Conservation (phyloP, 164 flowering plant genomes). For the Umbilicus rupestris region DNA sequence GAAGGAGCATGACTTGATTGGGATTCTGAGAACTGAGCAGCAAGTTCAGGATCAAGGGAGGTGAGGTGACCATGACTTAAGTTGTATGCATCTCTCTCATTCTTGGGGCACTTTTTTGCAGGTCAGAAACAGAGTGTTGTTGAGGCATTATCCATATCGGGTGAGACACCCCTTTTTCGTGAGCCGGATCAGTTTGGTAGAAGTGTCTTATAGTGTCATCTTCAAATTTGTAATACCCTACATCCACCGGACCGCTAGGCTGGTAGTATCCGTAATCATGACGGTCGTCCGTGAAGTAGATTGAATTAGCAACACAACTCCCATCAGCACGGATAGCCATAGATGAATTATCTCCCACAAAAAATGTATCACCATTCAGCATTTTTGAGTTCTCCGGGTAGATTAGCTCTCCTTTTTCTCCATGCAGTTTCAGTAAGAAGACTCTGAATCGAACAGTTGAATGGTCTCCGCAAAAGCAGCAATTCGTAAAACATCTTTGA, state of each 20-base stretch:
- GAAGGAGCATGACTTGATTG: too few species aligned
- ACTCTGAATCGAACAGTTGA: not conserved
- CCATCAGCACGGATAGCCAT: not conserved
- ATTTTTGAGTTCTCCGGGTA: not conserved
- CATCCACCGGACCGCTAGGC: not conserved
- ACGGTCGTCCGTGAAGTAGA: not conserved
- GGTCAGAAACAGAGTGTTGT: not conserved
- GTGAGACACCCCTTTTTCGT: not conserved
- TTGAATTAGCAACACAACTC: not conserved
- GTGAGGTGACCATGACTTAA: too few species aligned
- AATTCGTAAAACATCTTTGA: not conserved
- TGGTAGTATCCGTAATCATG: not conserved
- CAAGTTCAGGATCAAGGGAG: too few species aligned
- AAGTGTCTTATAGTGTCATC: not conserved
- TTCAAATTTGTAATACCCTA: not conserved
- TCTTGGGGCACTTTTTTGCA: too few species aligned
- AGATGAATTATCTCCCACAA: not conserved
- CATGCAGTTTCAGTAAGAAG: not conserved
- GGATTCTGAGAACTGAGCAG: too few species aligned
- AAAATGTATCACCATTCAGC: not conserved
- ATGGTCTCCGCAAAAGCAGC: not conserved
- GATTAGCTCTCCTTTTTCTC: not conserved
- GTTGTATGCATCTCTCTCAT: too few species aligned
- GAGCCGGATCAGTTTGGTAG: not conserved
- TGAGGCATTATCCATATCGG: not conserved